Conservation (phyloP, 208 protist species). For the Trypanosomatidae sp. region DNA sequence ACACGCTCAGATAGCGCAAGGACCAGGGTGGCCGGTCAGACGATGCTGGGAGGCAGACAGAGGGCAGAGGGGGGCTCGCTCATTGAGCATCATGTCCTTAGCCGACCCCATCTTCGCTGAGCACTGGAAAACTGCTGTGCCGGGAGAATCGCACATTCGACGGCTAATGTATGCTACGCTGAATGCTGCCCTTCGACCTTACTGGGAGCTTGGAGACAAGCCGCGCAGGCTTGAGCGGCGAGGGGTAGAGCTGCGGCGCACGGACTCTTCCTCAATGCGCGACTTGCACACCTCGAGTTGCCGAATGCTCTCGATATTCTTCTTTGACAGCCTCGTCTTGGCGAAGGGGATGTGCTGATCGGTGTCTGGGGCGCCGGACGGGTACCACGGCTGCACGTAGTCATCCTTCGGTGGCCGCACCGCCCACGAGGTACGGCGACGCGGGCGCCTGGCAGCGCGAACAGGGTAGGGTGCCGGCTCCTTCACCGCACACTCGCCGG, state of each 20-base stretch:
- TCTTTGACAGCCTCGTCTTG: slow-evolving; percentile 59
- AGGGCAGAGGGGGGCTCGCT: neutral
- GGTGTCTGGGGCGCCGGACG: slow-evolving; percentile 34
- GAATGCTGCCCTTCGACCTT: neutral
- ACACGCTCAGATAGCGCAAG: neutral
- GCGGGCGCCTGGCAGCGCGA: neutral
- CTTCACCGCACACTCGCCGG: slow-evolving; percentile 12
- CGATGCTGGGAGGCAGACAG: neutral
- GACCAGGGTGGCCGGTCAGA: too few species aligned
- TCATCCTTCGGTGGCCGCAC: neutral
- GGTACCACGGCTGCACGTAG: slow-evolving; percentile 75
- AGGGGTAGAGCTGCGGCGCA: slow-evolving; percentile 38
- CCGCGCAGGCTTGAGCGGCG: slow-evolving; percentile 29
- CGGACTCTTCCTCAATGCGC: slow-evolving; percentile 48
- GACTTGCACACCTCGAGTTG: slow-evolving; percentile 62
- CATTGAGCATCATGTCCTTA: neutral
- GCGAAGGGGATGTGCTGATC: slow-evolving; percentile 72
- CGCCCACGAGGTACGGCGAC: slow-evolving; percentile 19
- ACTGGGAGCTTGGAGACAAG: slow-evolving; percentile 18
- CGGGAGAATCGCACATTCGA: neutral
- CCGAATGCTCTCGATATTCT: slow-evolving; percentile 65
- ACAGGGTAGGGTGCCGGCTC: slow-evolving; percentile 13
- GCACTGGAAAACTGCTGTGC: neutral
- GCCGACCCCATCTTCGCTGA: neutral
- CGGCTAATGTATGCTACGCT: neutral